Base-by-base conservation (phyloP, 2,329 filamentous ascomycete species). In the Phoma sp. region DNA sequence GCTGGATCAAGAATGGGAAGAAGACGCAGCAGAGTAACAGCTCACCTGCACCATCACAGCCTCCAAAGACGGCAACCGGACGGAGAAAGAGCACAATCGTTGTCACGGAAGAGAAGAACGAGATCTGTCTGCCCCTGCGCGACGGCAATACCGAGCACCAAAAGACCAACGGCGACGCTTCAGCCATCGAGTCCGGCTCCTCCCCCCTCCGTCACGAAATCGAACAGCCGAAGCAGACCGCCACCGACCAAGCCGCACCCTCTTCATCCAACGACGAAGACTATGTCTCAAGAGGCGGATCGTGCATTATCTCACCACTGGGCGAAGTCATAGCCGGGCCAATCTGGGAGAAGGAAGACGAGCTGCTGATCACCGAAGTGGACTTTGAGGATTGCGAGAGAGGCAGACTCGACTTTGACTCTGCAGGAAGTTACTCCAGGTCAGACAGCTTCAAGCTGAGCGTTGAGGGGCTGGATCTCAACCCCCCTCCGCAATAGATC, bases 381-480 rank as follows among this genome's bases (percentile, higher is more conserved):
- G 92, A 97, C 69, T 88, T 97, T 67, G 90, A 96, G 43, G 92
- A 96, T 63, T 96, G 93, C 65, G 85, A 92, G 62, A 82, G 91
- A 9, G 93, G 92, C 0, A 80, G 91, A 47, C 73, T 96, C 61
- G 92, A 96, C 73, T 74, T 96, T 41, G 93, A 96, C 78, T 87
- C 91, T 33, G 91, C 86, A 2, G 93, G 93, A 0, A 92, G 89
- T 70, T 96, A 96, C 74, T 93, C 91, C 2, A 83, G 92, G 72
- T 89, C 83, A 59, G 87, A 88, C 70, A 79, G 83, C 15, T 88
- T 88, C 68, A 80, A 81, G 61, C 69, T 88, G 51, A 82, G 76
- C 0, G 85, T 88, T 3, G 81, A 86, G 46, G 85, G 85, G 0
- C 63, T 88, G 63, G 84, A 87, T 68, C 64, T 88, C 43, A 80